Evolutionary conservation across 306 rosid species (phyloP).

Genomic region (Fragaria iinumae): DNA sequence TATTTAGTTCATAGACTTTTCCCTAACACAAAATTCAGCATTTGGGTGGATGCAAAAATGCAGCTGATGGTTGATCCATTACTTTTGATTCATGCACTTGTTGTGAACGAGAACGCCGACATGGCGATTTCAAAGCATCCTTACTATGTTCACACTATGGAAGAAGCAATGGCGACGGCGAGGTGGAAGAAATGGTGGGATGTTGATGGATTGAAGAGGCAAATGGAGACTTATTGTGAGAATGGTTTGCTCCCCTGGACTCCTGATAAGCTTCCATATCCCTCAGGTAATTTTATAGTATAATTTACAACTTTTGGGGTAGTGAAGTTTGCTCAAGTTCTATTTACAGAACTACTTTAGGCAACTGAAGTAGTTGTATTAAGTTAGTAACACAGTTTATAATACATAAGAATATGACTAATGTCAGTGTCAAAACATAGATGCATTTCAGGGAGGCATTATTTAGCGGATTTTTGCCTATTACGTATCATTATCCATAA

Average conservation of each 20-base stretch:
- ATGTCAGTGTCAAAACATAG: neutral
- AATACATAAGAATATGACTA: neutral
- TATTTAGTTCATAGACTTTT: conserved; percentile 78
- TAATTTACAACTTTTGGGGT: neutral
- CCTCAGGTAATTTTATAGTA: conserved; percentile 52
- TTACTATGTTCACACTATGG: conserved; percentile 68
- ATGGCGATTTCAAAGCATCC: conserved; percentile 93
- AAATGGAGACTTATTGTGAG: conserved; percentile 91
- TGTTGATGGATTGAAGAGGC: conserved; percentile 65
- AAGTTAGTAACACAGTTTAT: neutral
- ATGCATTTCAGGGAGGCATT: neutral
- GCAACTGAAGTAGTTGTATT: too few relatives aligned
- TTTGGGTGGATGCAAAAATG: conserved; percentile 90
- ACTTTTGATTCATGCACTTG: conserved; percentile 72
- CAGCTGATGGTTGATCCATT: conserved; percentile 84
- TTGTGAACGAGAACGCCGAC: conserved; percentile 61
- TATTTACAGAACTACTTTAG: neutral
- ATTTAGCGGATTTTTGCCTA: neutral
- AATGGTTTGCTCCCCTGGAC: conserved; percentile 82
- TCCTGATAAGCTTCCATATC: conserved; percentile 57
- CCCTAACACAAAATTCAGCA: conserved; percentile 75
- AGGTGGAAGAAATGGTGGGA: conserved; percentile 96
- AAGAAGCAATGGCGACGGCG: conserved; percentile 93
- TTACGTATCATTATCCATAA: neutral
- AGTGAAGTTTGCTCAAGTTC: conserved; percentile 3